Percentiles rank a stretch among this genome's conserved stretches.
Conservation (phyloP, 345 rosid species). For the Litchi chinensis region DNA sequence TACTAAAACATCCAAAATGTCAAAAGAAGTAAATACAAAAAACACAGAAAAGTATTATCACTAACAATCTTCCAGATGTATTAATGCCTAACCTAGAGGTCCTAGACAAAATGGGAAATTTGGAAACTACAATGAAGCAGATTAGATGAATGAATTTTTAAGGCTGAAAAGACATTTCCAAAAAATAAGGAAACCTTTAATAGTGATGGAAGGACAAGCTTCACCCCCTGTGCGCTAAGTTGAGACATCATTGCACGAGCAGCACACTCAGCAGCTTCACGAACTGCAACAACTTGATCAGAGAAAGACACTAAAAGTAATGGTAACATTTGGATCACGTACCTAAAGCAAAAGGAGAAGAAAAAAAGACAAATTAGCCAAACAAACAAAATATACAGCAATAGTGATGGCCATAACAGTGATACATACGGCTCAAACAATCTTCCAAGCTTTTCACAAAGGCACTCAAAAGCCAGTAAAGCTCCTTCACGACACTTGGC, state of each 20-base stretch:
- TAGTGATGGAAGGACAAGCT: slow-evolving; percentile 94
- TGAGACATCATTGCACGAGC: slow-evolving; percentile 99
- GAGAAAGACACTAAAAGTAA: slow-evolving; percentile 91
- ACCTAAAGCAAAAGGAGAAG: slow-evolving; percentile 50
- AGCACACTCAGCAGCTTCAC: slow-evolving; percentile 98
- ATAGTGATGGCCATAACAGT: not conserved
- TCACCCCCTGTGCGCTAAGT: slow-evolving; percentile 87
- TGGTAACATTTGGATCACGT: slow-evolving; percentile 93
- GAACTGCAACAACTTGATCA: slow-evolving; percentile 97
- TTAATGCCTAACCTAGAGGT: not conserved
- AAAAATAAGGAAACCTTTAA: slow-evolving; percentile 56
- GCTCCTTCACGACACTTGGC: slow-evolving; percentile 97
- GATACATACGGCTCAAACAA: slow-evolving; percentile 91
- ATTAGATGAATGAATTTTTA: not conserved
- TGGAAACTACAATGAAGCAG: not conserved
- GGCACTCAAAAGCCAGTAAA: slow-evolving; percentile 91
- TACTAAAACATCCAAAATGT: not conserved
- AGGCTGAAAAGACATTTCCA: not conserved
- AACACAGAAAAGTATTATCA: not conserved
- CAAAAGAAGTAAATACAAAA: not conserved
- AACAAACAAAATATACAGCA: not conserved
- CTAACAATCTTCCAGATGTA: not conserved
- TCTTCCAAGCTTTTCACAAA: slow-evolving; percentile 91
- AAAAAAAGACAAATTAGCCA: not conserved
- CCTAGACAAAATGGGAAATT: not conserved